phyloP scores from a whole-genome alignment of 2,329 filamentous ascomycete genomes.

The Aureobasidium musti region DNA sequence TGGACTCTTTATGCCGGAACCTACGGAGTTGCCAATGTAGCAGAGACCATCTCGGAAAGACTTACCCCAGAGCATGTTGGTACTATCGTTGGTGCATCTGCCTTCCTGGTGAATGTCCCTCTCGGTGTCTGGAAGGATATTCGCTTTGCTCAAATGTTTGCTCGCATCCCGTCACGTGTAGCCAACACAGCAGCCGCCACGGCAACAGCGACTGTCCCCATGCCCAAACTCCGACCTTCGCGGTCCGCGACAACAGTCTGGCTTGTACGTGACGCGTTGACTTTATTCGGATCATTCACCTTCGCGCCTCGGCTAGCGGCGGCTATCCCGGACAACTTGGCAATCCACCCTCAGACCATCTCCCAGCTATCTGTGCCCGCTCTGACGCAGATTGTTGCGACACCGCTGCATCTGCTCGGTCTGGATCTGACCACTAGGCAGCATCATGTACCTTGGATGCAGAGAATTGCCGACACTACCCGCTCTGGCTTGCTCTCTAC shows the following conservation, averaged over 20 bases:
- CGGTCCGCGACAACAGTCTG: constrained; percentile 36
- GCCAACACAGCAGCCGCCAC: constrained; percentile 19
- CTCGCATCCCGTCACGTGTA: constrained; percentile 25
- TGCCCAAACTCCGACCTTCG: constrained; percentile 23
- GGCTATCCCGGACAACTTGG: constrained; percentile 33
- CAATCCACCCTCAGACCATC: constrained; percentile 33
- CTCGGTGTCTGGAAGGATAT: constrained; percentile 40
- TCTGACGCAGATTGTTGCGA: constrained; percentile 38
- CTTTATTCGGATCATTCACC: constrained; percentile 40
- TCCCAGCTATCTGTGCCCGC: constrained; percentile 39
- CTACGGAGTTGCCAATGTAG: constrained; percentile 37
- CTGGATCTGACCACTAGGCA: constrained; percentile 36
- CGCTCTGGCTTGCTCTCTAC: constrained; percentile 33
- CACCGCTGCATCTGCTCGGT: constrained; percentile 38
- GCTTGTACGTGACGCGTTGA: constrained; percentile 39
- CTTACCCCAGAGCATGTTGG: constrained; percentile 32
- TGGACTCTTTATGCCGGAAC: constrained; percentile 40
- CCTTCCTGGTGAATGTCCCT: constrained; percentile 38
- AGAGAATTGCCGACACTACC: constrained; percentile 32
- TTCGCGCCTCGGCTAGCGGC: constrained; percentile 37
- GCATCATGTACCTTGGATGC: background rate
- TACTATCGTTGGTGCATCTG: constrained; percentile 37
- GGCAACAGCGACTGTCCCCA: constrained; percentile 24
- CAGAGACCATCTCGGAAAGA: constrained; percentile 33
- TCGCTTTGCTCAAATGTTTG: constrained; percentile 39